Evolutionary conservation across 768 basidiomycete genomes (phyloP), one percentile per base, ranked within the genome.

Genomic region (Boletellus emodensis): DNA sequence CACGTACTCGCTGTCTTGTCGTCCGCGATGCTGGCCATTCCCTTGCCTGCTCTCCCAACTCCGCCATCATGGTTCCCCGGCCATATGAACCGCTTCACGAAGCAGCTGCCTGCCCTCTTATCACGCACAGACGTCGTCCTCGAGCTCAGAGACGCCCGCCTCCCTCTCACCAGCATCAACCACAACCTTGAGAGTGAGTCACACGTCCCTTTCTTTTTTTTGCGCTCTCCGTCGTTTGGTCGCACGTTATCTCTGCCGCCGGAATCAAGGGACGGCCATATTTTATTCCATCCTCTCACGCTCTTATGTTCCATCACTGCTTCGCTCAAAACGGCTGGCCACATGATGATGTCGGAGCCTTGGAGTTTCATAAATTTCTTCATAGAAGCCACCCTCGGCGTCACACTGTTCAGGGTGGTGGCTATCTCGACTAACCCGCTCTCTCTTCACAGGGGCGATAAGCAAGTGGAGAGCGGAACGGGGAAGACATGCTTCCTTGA

Each of bases 61-160:
- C 84, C 90, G 28, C 86, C 87, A 45, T 94, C 93, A 77, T 96
- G 93, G 93, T 95, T 86, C 72, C 91, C 91, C 22, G 94, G 94
- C 32, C 94, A 97, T 70, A 97, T 96, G 94, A 85, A 83, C 70
- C 81, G 84, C 61, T 95, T 95, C 65, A 79, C 84, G 38, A 78
- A 84, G 53, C 80, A 81, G 65, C 74, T 96, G 38, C 90, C 92
- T 17, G 71, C 78, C 17, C 73, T 93, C 51, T 78, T 97, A 37
- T 80, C 84, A 30, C 83, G 84, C 53, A 91, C 90, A 32, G 87
- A 94, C 62, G 83, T 98, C 48, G 90, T 98, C 44, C 85, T 99
- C 54, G 95, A 99, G 73, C 83, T 94, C 26, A 80, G 95, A 62
- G 95, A 99, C 71, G 83, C 94, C 12, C 82, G 95, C 28, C 76